Evolutionary conservation across 306 rosid species (phyloP).

Genomic region (Quercus ilex): DNA sequence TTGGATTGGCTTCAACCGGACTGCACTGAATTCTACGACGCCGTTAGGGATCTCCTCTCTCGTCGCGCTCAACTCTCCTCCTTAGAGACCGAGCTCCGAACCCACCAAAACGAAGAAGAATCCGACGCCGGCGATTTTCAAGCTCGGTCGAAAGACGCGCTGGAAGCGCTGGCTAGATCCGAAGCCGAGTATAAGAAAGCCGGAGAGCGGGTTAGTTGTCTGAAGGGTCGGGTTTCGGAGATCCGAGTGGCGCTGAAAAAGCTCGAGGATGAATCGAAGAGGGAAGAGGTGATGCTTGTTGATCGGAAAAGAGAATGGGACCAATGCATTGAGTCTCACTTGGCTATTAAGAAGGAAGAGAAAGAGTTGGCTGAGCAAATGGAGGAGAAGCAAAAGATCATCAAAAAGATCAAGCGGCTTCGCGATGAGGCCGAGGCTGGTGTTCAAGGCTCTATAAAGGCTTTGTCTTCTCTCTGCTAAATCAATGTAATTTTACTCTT

Average conservation of each 20-base stretch:
- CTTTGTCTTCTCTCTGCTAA: not conserved
- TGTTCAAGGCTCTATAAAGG: not conserved
- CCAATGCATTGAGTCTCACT: not conserved
- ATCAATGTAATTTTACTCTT: not conserved
- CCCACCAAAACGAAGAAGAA: not conserved
- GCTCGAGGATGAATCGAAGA: not conserved
- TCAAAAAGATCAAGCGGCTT: not conserved
- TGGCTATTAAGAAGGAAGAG: not conserved
- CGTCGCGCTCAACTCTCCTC: not conserved
- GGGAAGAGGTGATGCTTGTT: not conserved
- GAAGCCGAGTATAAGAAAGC: not conserved
- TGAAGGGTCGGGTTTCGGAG: not conserved
- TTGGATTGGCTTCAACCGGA: not conserved
- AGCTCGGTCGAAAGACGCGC: not conserved
- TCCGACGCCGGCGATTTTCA: not conserved
- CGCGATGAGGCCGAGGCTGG: not conserved
- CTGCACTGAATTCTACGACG: slow-evolving; percentile 2
- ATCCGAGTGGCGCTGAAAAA: not conserved
- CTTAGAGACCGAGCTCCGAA: not conserved
- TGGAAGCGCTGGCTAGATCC: not conserved
- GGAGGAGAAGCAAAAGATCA: not conserved
- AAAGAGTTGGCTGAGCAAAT: not conserved
- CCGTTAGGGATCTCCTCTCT: not conserved
- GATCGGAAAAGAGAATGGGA: not conserved
- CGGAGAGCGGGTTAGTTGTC: not conserved